Percentiles rank a stretch among this genome's conserved stretches.
These are phyloP conservation scores for Ceratonia siliqua DNA, from an alignment of 306 rosid species.

Conservation along the genomic window DNA sequence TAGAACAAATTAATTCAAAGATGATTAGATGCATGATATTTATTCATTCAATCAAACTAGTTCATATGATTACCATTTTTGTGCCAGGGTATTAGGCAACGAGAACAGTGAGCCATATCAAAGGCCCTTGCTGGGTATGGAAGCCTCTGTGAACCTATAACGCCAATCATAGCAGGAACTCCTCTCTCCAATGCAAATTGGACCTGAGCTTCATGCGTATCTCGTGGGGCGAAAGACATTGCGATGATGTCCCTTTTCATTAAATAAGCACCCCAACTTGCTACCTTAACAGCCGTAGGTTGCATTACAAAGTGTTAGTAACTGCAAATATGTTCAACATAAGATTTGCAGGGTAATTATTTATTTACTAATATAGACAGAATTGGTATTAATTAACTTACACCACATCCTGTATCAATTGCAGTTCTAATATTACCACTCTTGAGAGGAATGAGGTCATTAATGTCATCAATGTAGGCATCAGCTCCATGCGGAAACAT, in stretches of 20 bases:
- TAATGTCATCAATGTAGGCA: constrained; percentile 85
- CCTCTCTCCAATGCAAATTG: constrained; percentile 96
- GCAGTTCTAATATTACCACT: constrained; percentile 81
- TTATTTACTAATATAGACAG: too few species aligned
- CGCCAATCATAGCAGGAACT: constrained; percentile 97
- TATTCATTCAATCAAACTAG: too few species aligned
- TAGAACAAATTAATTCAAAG: not conserved
- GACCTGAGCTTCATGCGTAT: constrained; percentile 95
- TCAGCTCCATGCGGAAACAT: constrained; percentile 97
- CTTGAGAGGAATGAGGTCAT: constrained; percentile 77
- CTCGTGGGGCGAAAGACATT: constrained; percentile 98
- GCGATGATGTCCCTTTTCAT: constrained; percentile 75
- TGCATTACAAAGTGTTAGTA: constrained; percentile 9
- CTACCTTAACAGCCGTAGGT: constrained; percentile 58
- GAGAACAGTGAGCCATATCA: constrained; percentile 99
- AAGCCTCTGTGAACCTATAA: constrained; percentile 78
- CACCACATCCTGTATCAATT: constrained; percentile 98
- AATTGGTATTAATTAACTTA: constrained; percentile 46
- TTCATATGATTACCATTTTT: constrained; percentile 46
- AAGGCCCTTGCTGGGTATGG: constrained; percentile 96
- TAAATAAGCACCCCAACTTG: constrained; percentile 97
- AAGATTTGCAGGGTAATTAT: too few species aligned
- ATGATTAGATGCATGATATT: too few species aligned
- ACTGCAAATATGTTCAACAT: not conserved
- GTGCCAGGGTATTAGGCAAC: constrained; percentile 88